Conservation (phyloP, 176 grass and related monocot species). For the Tillandsia fasciculata region DNA sequence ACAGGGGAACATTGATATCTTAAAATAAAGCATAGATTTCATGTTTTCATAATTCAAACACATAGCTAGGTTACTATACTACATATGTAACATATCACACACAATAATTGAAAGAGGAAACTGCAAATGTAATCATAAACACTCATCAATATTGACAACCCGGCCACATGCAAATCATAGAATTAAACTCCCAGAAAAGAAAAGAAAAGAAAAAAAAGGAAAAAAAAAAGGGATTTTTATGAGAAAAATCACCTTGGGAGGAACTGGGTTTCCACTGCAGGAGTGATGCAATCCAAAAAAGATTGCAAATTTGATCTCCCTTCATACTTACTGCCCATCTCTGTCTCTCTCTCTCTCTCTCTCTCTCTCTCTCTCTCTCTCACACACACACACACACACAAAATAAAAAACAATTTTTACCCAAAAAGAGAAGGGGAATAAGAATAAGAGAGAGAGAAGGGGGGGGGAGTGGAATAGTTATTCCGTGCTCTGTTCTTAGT, state of each 20-base stretch:
- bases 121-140: background rate
- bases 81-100: background rate
- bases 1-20: background rate
- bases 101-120: background rate
- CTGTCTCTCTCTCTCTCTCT: background rate
- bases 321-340: constrained; percentile 32
- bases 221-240: background rate
- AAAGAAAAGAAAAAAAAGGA: background rate
- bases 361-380: background rate
- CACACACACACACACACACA: background rate
- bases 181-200: background rate
- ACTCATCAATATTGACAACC: background rate
- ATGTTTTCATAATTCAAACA: background rate
- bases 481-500: background rate
- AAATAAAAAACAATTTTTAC: background rate
- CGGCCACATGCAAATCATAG: background rate
- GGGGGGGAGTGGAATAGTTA: background rate
- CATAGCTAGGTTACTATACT: background rate
- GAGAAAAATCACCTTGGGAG: constrained; percentile 39
- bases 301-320: constrained; percentile 55
- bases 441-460: background rate
- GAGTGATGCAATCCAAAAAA: constrained; percentile 72
- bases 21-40: background rate
- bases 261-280: constrained; percentile 47
- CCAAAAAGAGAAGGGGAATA: background rate